Conservation (phyloP, 805 yeast genomes). For the Zygosaccharomyces gambellarensis region DNA sequence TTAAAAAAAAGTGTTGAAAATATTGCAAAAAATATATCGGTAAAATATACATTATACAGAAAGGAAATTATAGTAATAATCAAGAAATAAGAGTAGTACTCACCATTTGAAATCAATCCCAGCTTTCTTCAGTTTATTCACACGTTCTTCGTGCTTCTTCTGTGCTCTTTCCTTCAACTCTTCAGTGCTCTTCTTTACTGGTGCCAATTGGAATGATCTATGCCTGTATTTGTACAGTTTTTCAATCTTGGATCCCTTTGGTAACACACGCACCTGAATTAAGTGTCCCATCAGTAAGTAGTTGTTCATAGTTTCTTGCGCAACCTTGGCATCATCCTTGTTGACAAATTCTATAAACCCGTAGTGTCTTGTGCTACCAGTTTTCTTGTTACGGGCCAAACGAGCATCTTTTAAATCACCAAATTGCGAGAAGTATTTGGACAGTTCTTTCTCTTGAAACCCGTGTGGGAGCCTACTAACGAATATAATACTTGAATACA, state of each 20-base stretch:
- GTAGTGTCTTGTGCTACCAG: conserved; percentile 87
- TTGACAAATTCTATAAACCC: conserved; percentile 83
- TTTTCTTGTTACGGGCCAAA: conserved; percentile 80
- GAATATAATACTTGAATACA: conserved; percentile 66
- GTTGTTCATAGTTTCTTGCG: conserved; percentile 94
- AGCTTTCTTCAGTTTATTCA: conserved; percentile 31
- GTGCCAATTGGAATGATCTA: conserved; percentile 31
- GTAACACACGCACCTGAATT: conserved; percentile 55
- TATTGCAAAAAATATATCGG: not conserved
- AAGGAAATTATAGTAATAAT: not conserved
- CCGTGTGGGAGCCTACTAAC: conserved; percentile 92
- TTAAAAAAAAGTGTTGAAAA: not conserved
- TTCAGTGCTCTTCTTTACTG: conserved; percentile 30
- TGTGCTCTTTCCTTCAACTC: conserved; percentile 33
- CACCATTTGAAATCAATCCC: conserved; percentile 38
- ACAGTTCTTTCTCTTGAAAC: conserved; percentile 73
- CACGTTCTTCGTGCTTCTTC: conserved; percentile 34
- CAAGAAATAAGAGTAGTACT: not conserved
- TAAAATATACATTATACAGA: conserved; percentile 1
- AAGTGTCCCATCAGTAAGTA: conserved; percentile 85
- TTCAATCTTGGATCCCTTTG: conserved; percentile 45
- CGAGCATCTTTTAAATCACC: conserved; percentile 77
- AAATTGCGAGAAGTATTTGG: conserved; percentile 81
- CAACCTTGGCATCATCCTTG: conserved; percentile 74
- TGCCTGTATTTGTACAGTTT: conserved; percentile 36